These are phyloP conservation scores for Achaetomiella virescens DNA, from an alignment of 495 filamentous ascomycete species.

Conservation along the genomic window DNA sequence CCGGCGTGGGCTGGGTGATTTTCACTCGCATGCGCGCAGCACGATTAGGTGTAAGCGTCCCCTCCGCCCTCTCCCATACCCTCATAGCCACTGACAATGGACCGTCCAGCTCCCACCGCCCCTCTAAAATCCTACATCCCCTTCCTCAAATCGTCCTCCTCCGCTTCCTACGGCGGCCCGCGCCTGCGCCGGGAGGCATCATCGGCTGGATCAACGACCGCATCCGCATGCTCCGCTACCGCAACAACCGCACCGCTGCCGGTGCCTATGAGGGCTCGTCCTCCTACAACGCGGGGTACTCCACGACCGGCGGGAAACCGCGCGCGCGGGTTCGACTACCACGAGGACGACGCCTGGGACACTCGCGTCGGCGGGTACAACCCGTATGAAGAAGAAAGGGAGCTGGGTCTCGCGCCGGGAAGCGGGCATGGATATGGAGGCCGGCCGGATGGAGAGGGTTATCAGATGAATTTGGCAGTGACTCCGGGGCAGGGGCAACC, in stretches of 20 bases:
- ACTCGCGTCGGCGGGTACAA: conserved; percentile 56
- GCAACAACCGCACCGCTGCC: conserved; percentile 47
- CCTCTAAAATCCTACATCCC: conserved; percentile 56
- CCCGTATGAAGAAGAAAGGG: conserved; percentile 59
- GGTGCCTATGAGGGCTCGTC: conserved; percentile 55
- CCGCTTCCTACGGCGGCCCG: conserved; percentile 33
- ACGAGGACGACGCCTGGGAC: conserved; percentile 74
- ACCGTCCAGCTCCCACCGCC: conserved; percentile 52
- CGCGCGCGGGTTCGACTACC: conserved; percentile 41
- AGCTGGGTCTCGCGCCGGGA: conserved; percentile 38
- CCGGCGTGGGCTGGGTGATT: conserved; percentile 43
- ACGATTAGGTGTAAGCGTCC: conserved; percentile 47
- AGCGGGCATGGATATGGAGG: conserved; percentile 13
- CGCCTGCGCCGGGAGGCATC: conserved; percentile 53
- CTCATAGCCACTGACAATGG: background rate
- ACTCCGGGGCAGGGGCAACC: background rate
- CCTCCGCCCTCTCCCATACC: background rate
- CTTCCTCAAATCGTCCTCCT: conserved; percentile 35
- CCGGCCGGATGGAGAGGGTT: conserved; percentile 34
- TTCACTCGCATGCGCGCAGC: conserved; percentile 56
- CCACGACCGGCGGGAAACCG: conserved; percentile 22
- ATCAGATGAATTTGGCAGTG: conserved; percentile 41
- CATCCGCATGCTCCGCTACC: conserved; percentile 37
- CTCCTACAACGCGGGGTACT: conserved; percentile 12
- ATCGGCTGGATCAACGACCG: conserved; percentile 53